Evolutionary conservation across 371 early-diverging fungal species (phyloP), one percentile per base, ranked within the genome.

Genomic region (Sporodiniella umbellata): DNA sequence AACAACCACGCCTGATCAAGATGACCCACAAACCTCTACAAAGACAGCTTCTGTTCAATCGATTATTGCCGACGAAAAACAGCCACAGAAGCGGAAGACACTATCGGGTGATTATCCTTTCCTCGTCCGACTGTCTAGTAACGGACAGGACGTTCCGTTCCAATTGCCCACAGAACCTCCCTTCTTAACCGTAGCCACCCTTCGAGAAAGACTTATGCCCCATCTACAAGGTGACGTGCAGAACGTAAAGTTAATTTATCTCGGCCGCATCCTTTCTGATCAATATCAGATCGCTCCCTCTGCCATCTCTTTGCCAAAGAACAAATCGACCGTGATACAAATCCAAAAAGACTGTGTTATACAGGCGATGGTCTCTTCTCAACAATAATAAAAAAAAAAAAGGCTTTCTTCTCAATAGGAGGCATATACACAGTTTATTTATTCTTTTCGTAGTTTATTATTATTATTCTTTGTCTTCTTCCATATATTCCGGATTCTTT

Each of bases 401-500:
- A n/a, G n/a, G n/a, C n/a, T n/a, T n/a, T n/a, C n/a, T n/a, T n/a
- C n/a, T n/a, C n/a, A n/a, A n/a, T n/a, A n/a, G n/a, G n/a, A n/a
- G n/a, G n/a, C n/a, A n/a, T n/a, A n/a, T n/a, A n/a, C n/a, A n/a
- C n/a, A n/a, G n/a, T 31, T 31, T 31, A 10, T 31, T 31, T 31
- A 10, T 31, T 31, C 1, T 31, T 31, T 65, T 92, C 24, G 78
- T 17, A 7, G n/a, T 38, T n/a, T 38, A 10, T 14, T n/a, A 38
- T 18, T 38, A 18, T 18, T 64, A 80, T 49, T 81, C 79, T 70
- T 78, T 77, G 45, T 81, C 75, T 57, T 89, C 89, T 55, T 88
- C 87, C 62, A 85, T 79, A 49, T 81, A 89, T 48, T 93, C 89
- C 2, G 92, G 90, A 62, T 98, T 98, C 85, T 96, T 95, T 66